Conservation (phyloP, 371 early-diverging fungal genomes). For the Phascolomyces articulosus region DNA sequence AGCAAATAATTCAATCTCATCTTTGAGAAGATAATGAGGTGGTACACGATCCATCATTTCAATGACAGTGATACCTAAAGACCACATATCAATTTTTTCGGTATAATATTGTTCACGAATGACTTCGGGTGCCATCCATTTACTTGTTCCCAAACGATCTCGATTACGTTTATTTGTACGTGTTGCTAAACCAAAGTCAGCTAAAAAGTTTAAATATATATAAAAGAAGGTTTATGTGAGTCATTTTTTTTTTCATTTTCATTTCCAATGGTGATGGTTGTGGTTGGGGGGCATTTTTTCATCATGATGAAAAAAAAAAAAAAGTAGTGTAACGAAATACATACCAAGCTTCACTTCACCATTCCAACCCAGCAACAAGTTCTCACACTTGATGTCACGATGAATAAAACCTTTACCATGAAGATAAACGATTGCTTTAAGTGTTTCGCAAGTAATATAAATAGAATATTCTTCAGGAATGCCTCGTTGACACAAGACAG, state of each 20-base stretch:
- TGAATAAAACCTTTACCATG: slow-evolving; percentile 97
- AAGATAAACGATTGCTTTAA: slow-evolving; percentile 87
- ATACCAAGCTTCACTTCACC: slow-evolving; percentile 97
- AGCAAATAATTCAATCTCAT: slow-evolving; percentile 50
- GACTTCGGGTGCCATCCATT: slow-evolving; percentile 97
- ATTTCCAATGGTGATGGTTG: no score
- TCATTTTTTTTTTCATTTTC: slow-evolving; percentile 28
- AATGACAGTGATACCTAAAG: slow-evolving; percentile 81
- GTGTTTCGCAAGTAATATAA: slow-evolving; percentile 43
- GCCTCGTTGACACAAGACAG: slow-evolving; percentile 52
- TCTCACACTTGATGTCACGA: slow-evolving; percentile 96
- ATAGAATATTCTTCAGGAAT: slow-evolving; percentile 53
- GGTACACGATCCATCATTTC: slow-evolving; percentile 61
- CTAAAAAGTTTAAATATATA: slow-evolving; percentile 9
- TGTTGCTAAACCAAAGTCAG: slow-evolving; percentile 52
- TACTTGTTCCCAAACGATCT: slow-evolving; percentile 95
- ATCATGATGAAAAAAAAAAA: background rate
- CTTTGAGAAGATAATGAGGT: slow-evolving; percentile 53
- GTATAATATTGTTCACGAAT: slow-evolving; percentile 88
- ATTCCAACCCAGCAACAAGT: slow-evolving; percentile 91
- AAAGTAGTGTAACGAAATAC: slow-evolving; percentile 47
- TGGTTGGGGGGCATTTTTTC: slow-evolving; percentile 80
- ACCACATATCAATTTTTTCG: slow-evolving; percentile 95
- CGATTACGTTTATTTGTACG: slow-evolving; percentile 54
- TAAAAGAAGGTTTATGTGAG: background rate